phyloP scores from a whole-genome alignment of 2,329 filamentous ascomycete genomes.

The Colletotrichum eremochloae region DNA sequence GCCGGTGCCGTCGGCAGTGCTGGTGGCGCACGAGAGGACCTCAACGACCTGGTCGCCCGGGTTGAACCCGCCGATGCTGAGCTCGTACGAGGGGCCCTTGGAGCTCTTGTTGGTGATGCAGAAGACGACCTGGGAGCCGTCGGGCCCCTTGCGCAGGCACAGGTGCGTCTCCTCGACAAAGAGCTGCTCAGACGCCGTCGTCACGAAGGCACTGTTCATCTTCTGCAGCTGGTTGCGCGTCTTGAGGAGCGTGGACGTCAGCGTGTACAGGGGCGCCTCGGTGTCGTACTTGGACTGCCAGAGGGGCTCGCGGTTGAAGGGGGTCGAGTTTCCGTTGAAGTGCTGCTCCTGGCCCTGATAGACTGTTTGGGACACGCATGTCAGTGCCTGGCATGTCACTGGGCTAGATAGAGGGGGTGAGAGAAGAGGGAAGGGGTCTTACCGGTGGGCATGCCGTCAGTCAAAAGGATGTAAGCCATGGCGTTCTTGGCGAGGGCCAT shows the following conservation, averaged over 20 bases:
- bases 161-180: slow-evolving; percentile 39
- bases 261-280: slow-evolving; percentile 59
- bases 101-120: slow-evolving; percentile 41
- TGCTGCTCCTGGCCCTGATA: slow-evolving; percentile 77
- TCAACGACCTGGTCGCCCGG: slow-evolving; percentile 37
- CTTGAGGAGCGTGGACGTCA: slow-evolving; percentile 30
- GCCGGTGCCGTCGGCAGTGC: slow-evolving; percentile 37
- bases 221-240: slow-evolving; percentile 36
- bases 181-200: slow-evolving; percentile 38
- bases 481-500: slow-evolving; percentile 70
- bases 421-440: background rate
- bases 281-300: slow-evolving; percentile 69
- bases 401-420: background rate
- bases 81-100: slow-evolving; percentile 35
- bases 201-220: slow-evolving; percentile 25
- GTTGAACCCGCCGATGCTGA: slow-evolving; percentile 37
- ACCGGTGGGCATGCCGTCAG: slow-evolving; percentile 70
- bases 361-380: slow-evolving; percentile 49
- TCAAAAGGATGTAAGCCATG: slow-evolving; percentile 71
- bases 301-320: slow-evolving; percentile 68
- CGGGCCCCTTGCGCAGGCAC: slow-evolving; percentile 38
- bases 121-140: slow-evolving; percentile 39
- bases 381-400: background rate
- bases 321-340: slow-evolving; percentile 61
- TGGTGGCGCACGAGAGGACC: slow-evolving; percentile 29